Conservation (phyloP, 2,329 filamentous ascomycete species). For the Fusarium foetens region DNA sequence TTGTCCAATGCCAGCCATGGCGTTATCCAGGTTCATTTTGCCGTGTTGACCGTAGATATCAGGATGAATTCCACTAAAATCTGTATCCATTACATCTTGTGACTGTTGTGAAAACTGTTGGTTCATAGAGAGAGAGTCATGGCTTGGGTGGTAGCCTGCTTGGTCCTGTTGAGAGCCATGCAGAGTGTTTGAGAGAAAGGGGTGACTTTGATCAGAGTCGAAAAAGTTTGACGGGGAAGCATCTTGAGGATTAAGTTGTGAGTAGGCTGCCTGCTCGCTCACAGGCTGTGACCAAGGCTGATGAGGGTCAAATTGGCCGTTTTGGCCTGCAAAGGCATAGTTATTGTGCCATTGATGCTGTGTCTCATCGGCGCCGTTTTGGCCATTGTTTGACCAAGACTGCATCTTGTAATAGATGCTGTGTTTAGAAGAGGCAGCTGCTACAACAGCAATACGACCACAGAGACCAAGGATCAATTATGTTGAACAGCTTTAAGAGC, state of each 20-base stretch:
- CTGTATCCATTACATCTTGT: slow-evolving; percentile 52
- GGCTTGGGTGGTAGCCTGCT: slow-evolving; percentile 46
- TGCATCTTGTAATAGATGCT: slow-evolving; percentile 49
- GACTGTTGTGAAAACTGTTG: slow-evolving; percentile 50
- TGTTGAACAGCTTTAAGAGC: slow-evolving; percentile 40
- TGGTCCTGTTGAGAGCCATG: slow-evolving; percentile 46
- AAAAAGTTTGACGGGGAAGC: slow-evolving; percentile 49
- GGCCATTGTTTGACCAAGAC: slow-evolving; percentile 53
- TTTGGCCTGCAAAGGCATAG: slow-evolving; percentile 49
- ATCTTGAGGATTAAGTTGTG: slow-evolving; percentile 48
- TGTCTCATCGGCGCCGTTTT: slow-evolving; percentile 51
- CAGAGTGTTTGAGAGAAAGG: slow-evolving; percentile 47
- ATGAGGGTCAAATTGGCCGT: slow-evolving; percentile 52
- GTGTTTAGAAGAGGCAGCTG: slow-evolving; percentile 36
- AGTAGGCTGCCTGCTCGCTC: slow-evolving; percentile 48
- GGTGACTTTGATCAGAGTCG: slow-evolving; percentile 48
- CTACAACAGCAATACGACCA: slow-evolving; percentile 36
- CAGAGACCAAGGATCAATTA: slow-evolving; percentile 42
- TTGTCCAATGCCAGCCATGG: slow-evolving; percentile 47
- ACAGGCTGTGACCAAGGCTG: slow-evolving; percentile 54
- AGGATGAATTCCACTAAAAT: slow-evolving; percentile 51
- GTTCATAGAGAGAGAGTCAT: slow-evolving; percentile 47
- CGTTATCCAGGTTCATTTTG: slow-evolving; percentile 46
- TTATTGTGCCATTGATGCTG: slow-evolving; percentile 50
- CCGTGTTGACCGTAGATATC: slow-evolving; percentile 52